Conservation (phyloP, 345 rosid genomes). For the Hevea brasiliensis region DNA sequence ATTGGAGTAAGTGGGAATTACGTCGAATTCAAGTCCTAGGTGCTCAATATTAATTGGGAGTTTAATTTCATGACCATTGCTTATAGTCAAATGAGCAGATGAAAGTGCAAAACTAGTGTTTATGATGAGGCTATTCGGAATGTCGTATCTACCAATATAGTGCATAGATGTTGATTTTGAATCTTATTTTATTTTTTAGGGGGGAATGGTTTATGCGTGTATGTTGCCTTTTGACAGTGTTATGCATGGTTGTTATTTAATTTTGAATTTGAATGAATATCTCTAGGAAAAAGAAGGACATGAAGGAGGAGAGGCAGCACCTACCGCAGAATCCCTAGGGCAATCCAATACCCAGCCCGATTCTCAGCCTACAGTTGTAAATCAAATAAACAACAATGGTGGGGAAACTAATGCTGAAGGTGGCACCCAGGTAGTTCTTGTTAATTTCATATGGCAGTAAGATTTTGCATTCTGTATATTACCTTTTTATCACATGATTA, state of each 20-base stretch:
- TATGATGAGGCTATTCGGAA: neutral
- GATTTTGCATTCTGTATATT: neutral
- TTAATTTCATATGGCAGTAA: neutral
- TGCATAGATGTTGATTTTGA: neutral
- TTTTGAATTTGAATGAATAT: constrained; percentile 11
- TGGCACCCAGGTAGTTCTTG: constrained; percentile 51
- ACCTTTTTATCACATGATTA: neutral
- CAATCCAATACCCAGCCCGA: constrained; percentile 40
- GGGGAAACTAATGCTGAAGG: constrained; percentile 43
- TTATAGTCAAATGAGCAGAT: neutral
- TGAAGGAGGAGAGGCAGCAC: constrained; percentile 46
- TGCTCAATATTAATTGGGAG: neutral
- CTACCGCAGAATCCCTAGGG: constrained; percentile 35
- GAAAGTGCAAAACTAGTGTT: neutral
- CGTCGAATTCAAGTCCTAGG: neutral
- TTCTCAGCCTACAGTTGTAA: constrained; percentile 39
- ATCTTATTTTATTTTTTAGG: no score
- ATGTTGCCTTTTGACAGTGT: neutral
- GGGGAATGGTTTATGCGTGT: no score
- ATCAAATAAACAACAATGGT: constrained; percentile 34
- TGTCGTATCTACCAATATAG: neutral
- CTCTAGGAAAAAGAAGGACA: constrained; percentile 44
- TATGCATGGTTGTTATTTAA: neutral
- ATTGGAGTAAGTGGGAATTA: neutral
- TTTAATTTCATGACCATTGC: neutral